Base-by-base conservation (phyloP, 192 early-diverging fungal genomes). In the Coemansia javaensis region DNA sequence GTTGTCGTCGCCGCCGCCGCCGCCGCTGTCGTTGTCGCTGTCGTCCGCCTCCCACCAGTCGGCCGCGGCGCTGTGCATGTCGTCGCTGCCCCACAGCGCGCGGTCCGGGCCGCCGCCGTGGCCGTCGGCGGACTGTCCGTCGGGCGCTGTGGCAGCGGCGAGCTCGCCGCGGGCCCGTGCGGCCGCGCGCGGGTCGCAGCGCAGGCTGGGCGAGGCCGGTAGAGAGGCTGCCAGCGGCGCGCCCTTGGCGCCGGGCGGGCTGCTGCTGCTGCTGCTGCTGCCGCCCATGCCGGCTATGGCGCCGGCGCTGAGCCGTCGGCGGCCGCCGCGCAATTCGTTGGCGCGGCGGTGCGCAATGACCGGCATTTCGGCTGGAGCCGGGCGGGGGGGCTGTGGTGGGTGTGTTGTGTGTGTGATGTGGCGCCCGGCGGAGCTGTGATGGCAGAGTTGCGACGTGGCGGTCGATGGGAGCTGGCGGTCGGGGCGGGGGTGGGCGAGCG, bases 271-370 rank as follows among this genome's bases (percentile, higher is more conserved):
- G 25, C 25, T 49, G 47, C 35, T 47, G 33, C 21, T 33, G 42
- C 27, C 24, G 30, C 23, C 14, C 11, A 37, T 12, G 45, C 14
- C 40, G n/a, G 62, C 57, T 38, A 61, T 53, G 20, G 53, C 62
- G 32, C 62, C 57, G 25, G 55, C 57, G 54, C 70, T 73, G 28
- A 73, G 70, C 62, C 70, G 58, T 53, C 70, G 62, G 53, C 70
- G 70, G 16, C 63, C 50, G 27, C 53, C 30, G 50, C 70, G 70
- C 62, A 66, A 62, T 40, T 73, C 70, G 58, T 57, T 65, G 18
- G 61, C 62, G 39, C 70, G 51, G 21, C 70, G 62, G 32, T 73
- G 58, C 31, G 70, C 66, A 57, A 73, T 73, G 37, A 73, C 70
- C 10, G 70, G 70, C 70, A 73, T 73, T 22, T 12, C 25, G 18